These are phyloP conservation scores for Phialophora tarda DNA, from an alignment of 2,329 filamentous ascomycete species.

Conservation along the genomic window DNA sequence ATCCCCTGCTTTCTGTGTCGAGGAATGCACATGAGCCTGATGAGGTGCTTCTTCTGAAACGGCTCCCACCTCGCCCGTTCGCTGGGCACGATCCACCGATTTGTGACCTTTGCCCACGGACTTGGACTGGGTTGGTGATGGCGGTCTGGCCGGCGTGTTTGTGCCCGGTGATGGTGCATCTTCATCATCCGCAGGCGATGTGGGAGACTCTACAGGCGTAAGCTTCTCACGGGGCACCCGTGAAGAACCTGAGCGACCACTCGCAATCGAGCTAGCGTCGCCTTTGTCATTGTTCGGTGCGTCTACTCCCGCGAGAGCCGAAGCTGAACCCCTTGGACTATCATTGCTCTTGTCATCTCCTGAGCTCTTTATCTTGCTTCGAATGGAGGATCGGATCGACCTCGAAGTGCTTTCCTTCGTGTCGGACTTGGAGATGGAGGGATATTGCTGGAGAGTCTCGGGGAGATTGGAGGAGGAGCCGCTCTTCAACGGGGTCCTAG, in stretches of 20 bases:
- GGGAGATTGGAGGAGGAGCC: slow-evolving; percentile 47
- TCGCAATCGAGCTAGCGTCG: slow-evolving; percentile 75
- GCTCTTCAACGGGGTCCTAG: slow-evolving; percentile 53
- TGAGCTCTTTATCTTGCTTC: slow-evolving; percentile 78
- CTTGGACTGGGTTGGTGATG: slow-evolving; percentile 83
- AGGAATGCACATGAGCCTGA: slow-evolving; percentile 63
- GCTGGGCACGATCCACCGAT: slow-evolving; percentile 79
- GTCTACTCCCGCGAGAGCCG: slow-evolving; percentile 67
- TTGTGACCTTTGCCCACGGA: slow-evolving; percentile 75
- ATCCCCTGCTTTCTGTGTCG: slow-evolving; percentile 74
- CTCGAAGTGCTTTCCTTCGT: slow-evolving; percentile 84
- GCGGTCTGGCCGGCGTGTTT: slow-evolving; percentile 68
- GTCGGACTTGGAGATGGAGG: slow-evolving; percentile 88
- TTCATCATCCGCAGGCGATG: slow-evolving; percentile 45
- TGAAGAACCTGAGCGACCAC: slow-evolving; percentile 49
- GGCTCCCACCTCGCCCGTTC: slow-evolving; percentile 87
- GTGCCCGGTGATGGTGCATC: slow-evolving; percentile 54
- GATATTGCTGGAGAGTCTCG: slow-evolving; percentile 79
- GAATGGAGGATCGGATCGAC: slow-evolving; percentile 78
- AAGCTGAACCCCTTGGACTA: slow-evolving; percentile 77
- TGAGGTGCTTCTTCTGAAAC: slow-evolving; percentile 89
- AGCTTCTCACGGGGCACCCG: slow-evolving; percentile 39
- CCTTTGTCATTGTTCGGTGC: slow-evolving; percentile 64
- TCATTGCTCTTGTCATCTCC: slow-evolving; percentile 63
- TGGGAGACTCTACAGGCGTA: slow-evolving; percentile 39